Percentiles rank a stretch among this genome's conserved stretches.
Conservation (phyloP, 2,329 filamentous ascomycete species). For the Epichloe elymi region DNA sequence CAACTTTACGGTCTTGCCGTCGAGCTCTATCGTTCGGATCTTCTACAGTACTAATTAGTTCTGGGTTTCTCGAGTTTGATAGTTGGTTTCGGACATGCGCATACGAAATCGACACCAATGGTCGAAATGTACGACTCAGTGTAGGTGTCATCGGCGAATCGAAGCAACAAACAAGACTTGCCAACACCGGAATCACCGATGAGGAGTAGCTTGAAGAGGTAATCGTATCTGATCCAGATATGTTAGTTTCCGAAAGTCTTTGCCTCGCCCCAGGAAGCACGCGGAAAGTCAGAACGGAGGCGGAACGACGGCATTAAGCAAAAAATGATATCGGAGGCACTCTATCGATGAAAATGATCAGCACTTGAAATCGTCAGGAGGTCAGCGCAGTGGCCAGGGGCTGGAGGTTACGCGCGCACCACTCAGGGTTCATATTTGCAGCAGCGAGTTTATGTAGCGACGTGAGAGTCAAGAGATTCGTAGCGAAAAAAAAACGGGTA, state of each 20-base stretch:
- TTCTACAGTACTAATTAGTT: conserved; percentile 45
- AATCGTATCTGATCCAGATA: conserved; percentile 72
- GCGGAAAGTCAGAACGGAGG: not conserved
- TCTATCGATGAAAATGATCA: conserved; percentile 5
- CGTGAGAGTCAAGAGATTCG: conserved; percentile 1
- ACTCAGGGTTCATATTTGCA: conserved; percentile 81
- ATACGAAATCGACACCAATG: conserved; percentile 96
- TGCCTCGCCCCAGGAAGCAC: not conserved
- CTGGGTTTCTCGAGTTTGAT: not conserved
- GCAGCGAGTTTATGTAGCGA: conserved; percentile 8
- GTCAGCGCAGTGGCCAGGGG: conserved; percentile 15
- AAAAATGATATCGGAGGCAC: not conserved
- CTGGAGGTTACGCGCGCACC: conserved; percentile 44
- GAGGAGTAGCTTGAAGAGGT: conserved; percentile 99
- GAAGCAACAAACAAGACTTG: conserved; percentile 96
- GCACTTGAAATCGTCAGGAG: conserved; percentile 15
- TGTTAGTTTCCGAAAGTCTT: conserved; percentile 11
- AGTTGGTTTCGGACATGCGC: conserved; percentile 23
- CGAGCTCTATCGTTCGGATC: conserved; percentile 98
- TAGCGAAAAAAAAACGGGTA: not conserved
- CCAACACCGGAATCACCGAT: conserved; percentile 99
- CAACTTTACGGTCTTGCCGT: conserved; percentile 98
- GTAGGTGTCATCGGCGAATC: conserved; percentile 98
- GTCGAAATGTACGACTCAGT: conserved; percentile 99
- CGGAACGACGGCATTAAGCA: not conserved